A percentile compares a stretch with the other conserved stretches of the same genome.
These are phyloP conservation scores for Fusarium liriodendri DNA, from an alignment of 2,329 filamentous ascomycete species.

Conservation along the genomic window DNA sequence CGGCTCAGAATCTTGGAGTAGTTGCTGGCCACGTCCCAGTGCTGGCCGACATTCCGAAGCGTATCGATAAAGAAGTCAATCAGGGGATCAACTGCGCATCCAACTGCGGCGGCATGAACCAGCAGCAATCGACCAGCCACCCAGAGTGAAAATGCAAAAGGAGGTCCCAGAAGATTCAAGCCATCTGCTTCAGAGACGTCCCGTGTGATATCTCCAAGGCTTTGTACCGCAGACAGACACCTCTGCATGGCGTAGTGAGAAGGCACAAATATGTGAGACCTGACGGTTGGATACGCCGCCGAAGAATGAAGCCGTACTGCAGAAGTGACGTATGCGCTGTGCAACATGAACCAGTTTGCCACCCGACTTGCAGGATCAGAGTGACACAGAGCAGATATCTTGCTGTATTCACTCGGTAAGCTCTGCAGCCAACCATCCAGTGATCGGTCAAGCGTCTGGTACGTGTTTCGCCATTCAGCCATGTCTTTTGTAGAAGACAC, in stretches of 20 bases:
- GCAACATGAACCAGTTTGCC: constrained; percentile 60
- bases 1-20: constrained; percentile 56
- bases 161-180: constrained; percentile 55
- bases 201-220: constrained; percentile 55
- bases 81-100: constrained; percentile 51
- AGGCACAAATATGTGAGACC: constrained; percentile 55
- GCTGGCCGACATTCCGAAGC: constrained; percentile 53
- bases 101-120: constrained; percentile 54
- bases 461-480: constrained; percentile 55
- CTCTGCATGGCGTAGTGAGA: constrained; percentile 59
- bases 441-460: constrained; percentile 52
- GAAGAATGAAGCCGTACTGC: constrained; percentile 58
- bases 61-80: constrained; percentile 59
- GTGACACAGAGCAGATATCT: constrained; percentile 58
- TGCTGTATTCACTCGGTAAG: constrained; percentile 57
- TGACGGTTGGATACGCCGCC: constrained; percentile 55
- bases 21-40: constrained; percentile 57
- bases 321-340: constrained; percentile 57
- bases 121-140: constrained; percentile 55
- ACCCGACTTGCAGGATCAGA: constrained; percentile 58
- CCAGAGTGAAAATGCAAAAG: constrained; percentile 59
- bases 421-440: constrained; percentile 56
- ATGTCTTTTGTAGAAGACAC: constrained; percentile 52
- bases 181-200: constrained; percentile 58
- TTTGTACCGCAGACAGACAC: constrained; percentile 57